These are phyloP conservation scores for Anthostomella pinea DNA, from an alignment of 2,329 filamentous ascomycete genomes.

Conservation along the genomic window DNA sequence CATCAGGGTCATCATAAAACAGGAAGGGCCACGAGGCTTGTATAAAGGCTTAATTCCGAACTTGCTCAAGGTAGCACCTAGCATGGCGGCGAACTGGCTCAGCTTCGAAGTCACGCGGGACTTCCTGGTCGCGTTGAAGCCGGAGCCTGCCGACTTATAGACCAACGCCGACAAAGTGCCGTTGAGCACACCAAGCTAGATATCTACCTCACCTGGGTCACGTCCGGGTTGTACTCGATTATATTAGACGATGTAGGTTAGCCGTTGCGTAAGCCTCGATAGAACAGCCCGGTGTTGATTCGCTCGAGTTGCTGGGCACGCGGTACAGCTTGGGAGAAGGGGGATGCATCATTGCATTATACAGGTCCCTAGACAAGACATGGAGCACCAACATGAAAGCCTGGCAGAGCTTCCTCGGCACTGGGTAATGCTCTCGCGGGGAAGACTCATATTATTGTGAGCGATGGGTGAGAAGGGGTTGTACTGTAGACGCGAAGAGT, in stretches of 20 bases:
- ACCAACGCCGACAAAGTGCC: constrained; percentile 1
- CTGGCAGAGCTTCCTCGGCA: not conserved
- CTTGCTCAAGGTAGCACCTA: constrained; percentile 92
- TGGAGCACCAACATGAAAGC: not conserved
- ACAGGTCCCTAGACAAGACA: constrained; percentile 1
- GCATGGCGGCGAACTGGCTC: constrained; percentile 98
- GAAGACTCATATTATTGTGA: not conserved
- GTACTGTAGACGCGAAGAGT: too few relatives aligned
- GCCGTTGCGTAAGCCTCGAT: not conserved
- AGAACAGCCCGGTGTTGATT: too few relatives aligned
- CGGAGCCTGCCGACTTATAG: constrained; percentile 34
- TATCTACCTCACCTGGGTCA: constrained; percentile 9
- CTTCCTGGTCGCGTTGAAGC: constrained; percentile 66
- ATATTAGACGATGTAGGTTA: too few relatives aligned
- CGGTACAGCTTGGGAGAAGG: not conserved
- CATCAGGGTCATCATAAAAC: constrained; percentile 71
- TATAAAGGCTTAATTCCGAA: constrained; percentile 98
- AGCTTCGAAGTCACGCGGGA: constrained; percentile 95
- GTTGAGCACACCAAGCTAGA: constrained; percentile 11
- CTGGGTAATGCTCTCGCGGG: not conserved
- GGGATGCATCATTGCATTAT: not conserved
- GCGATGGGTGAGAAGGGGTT: too few relatives aligned
- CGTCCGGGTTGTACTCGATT: constrained; percentile 8
- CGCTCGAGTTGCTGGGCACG: too few relatives aligned
- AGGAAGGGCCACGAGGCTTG: constrained; percentile 81